phyloP scores from a whole-genome alignment of 495 filamentous ascomycete genomes.

The Aspergillus wentii region DNA sequence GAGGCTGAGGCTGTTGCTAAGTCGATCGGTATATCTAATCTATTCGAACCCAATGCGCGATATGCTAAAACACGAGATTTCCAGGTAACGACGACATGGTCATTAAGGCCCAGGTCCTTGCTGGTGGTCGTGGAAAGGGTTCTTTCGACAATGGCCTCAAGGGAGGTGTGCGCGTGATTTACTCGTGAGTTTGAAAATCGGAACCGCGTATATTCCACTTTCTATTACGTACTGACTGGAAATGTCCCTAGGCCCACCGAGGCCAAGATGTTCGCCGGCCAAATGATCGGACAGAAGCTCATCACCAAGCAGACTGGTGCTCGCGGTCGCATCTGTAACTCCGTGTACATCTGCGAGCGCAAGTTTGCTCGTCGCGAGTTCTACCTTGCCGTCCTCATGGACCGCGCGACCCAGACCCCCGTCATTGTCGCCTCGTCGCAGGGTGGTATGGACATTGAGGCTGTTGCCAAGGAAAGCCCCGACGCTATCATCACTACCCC shows the following conservation, averaged over 20 bases:
- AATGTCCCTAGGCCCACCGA: slow-evolving; percentile 55
- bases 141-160: slow-evolving; percentile 97
- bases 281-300: slow-evolving; percentile 99
- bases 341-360: slow-evolving; percentile 98
- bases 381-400: slow-evolving; percentile 97
- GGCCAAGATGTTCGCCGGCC: slow-evolving; percentile 95
- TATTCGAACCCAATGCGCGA: slow-evolving; percentile 8
- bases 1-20: slow-evolving; percentile 92
- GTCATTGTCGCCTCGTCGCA: slow-evolving; percentile 97
- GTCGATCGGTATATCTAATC: slow-evolving; percentile 59
- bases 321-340: slow-evolving; percentile 83
- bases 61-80: slow-evolving; percentile 19
- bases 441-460: slow-evolving; percentile 98
- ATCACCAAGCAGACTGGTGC: slow-evolving; percentile 99
- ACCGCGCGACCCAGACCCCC: slow-evolving; percentile 83
- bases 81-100: slow-evolving; percentile 90
- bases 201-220: background rate
- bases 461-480: slow-evolving; percentile 94
- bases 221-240: slow-evolving; percentile 10
- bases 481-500: slow-evolving; percentile 90
- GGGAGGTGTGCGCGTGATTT: slow-evolving; percentile 96
- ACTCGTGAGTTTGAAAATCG: slow-evolving; percentile 66
- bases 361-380: slow-evolving; percentile 99
- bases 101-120: slow-evolving; percentile 98
- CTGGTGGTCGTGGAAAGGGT: slow-evolving; percentile 95